These are phyloP conservation scores for Mesembryanthemum crystallinum DNA, from an alignment of 148 eudicot species.

Conservation along the genomic window DNA sequence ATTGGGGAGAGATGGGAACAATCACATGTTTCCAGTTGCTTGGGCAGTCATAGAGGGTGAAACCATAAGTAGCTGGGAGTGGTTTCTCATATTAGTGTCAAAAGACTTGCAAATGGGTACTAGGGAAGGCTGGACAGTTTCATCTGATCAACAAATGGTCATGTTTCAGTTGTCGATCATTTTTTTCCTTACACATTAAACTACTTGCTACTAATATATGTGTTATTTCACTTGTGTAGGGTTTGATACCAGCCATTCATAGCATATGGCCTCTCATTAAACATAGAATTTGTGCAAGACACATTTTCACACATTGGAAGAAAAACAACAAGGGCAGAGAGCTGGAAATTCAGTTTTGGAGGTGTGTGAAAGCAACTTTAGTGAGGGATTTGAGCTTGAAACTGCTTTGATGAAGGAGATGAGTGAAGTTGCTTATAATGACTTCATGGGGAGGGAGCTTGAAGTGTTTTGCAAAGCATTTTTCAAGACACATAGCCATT, in stretches of 20 bases:
- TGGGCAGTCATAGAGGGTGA: neutral
- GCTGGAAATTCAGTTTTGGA: neutral
- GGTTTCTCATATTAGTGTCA: neutral
- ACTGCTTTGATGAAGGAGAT: neutral
- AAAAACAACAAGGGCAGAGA: neutral
- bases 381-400: neutral
- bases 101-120: neutral
- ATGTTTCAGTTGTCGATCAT: neutral
- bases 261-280: neutral
- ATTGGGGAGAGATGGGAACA: neutral
- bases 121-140: neutral
- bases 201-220: no score
- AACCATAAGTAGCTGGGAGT: neutral
- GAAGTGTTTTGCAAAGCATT: neutral
- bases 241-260: neutral
- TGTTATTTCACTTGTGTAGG: neutral
- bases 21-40: neutral
- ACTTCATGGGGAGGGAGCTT: neutral
- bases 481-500: neutral
- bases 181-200: no score
- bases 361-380: neutral
- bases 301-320: neutral
- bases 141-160: neutral
- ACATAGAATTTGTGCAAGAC: neutral
- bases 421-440: neutral